Percentiles rank a stretch among this genome's conserved stretches.
These are phyloP conservation scores for Colletotrichum eremochloae DNA, from an alignment of 2,329 filamentous ascomycete genomes.

Conservation along the genomic window DNA sequence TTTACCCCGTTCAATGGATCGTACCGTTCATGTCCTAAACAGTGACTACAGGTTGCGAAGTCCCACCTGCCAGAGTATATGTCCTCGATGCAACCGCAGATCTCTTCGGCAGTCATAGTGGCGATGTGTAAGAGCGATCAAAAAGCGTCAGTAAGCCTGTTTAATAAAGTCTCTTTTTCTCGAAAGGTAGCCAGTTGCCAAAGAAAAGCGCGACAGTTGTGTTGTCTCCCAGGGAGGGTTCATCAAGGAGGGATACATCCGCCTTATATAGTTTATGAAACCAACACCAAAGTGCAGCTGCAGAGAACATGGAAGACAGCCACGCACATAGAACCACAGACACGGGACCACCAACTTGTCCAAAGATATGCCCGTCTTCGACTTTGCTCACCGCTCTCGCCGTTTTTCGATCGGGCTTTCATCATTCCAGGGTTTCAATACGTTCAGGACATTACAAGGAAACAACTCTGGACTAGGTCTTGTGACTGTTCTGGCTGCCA, in stretches of 20 bases:
- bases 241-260: too few species aligned
- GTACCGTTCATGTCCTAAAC: slow-evolving; percentile 30
- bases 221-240: not conserved
- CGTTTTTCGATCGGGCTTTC: slow-evolving; percentile 1
- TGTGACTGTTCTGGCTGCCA: slow-evolving; percentile 25
- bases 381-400: slow-evolving; percentile 26
- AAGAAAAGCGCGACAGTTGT: not conserved
- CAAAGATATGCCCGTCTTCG: not conserved
- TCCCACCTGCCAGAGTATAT: slow-evolving; percentile 33
- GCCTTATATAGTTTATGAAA: slow-evolving; percentile 9
- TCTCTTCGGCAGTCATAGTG: slow-evolving; percentile 33
- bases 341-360: not conserved
- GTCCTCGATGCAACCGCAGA: slow-evolving; percentile 44
- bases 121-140: not conserved
- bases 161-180: not conserved
- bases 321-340: not conserved
- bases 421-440: not conserved
- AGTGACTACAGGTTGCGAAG: slow-evolving; percentile 36
- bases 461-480: slow-evolving; percentile 16
- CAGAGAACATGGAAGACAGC: not conserved
- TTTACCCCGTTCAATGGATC: not conserved
- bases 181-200: not conserved
- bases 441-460: slow-evolving; percentile 21
- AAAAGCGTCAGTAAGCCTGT: not conserved
- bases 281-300: not conserved